Evolutionary conservation across 805 yeast genomes (phyloP).

Genomic region (Ogataea sp.): DNA sequence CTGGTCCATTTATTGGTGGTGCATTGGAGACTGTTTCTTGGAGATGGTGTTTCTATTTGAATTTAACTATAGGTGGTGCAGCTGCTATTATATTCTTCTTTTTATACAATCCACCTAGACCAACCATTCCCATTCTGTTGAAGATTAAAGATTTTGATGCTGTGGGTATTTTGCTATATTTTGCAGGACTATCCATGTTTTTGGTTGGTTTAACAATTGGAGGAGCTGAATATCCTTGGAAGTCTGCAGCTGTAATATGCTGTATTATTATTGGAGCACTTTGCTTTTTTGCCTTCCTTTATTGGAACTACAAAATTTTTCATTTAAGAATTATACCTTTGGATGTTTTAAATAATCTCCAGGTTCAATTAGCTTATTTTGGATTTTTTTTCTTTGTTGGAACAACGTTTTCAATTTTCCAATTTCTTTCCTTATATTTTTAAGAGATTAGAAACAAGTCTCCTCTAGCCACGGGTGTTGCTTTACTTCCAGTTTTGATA

Average conservation of each 20-base stretch:
- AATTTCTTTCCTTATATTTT: conserved; percentile 37
- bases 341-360: conserved; percentile 25
- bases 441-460: conserved; percentile 35
- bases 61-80: conserved; percentile 55
- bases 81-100: conserved; percentile 31
- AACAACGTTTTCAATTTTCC: conserved; percentile 29
- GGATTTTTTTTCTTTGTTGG: conserved; percentile 28
- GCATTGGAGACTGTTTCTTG: conserved; percentile 55
- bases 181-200: conserved; percentile 35
- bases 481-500: conserved; percentile 34
- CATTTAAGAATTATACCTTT: conserved; percentile 37
- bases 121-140: conserved; percentile 28
- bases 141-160: conserved; percentile 40
- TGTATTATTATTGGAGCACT: conserved; percentile 40
- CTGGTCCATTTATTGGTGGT: conserved; percentile 65
- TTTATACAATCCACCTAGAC: conserved; percentile 39
- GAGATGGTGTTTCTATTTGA: conserved; percentile 72
- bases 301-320: conserved; percentile 35
- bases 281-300: conserved; percentile 24
- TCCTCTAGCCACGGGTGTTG: conserved; percentile 38
- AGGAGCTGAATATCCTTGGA: conserved; percentile 45
- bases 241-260: conserved; percentile 40
- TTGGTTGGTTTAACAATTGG: conserved; percentile 51
- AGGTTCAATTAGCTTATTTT: conserved; percentile 30
- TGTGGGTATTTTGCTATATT: conserved; percentile 36